Conservation (phyloP, 2,329 filamentous ascomycete species). For the Trichoderma sp. region DNA sequence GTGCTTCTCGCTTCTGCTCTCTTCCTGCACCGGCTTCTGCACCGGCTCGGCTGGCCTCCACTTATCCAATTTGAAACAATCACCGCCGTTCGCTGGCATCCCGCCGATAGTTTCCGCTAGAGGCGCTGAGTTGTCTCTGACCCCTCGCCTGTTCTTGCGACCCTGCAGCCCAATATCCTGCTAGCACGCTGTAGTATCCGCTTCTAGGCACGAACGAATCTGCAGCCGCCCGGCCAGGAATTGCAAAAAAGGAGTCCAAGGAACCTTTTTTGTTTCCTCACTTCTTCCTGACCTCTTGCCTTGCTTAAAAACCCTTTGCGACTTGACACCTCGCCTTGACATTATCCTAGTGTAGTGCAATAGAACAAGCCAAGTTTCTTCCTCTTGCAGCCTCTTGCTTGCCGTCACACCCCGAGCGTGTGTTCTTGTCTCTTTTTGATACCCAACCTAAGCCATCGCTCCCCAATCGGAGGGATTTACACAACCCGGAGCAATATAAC, state of each 20-base stretch:
- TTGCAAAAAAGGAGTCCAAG: background rate
- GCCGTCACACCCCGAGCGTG: background rate
- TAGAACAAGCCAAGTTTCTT: conserved; percentile 18
- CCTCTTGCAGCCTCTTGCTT: background rate
- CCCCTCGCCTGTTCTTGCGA: conserved; percentile 5
- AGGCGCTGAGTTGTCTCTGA: conserved; percentile 19
- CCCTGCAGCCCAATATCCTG: conserved; percentile 22
- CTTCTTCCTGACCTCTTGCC: background rate
- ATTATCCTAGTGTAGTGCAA: conserved; percentile 22
- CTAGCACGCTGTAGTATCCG: conserved; percentile 17
- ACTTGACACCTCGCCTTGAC: conserved; percentile 14
- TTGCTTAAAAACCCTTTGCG: background rate
- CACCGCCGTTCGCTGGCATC: conserved; percentile 11
- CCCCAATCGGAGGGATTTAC: conserved; percentile 7
- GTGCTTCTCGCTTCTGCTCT: conserved; percentile 12
- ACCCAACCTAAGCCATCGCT: conserved; percentile 13
- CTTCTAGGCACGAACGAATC: conserved; percentile 21
- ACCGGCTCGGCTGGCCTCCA: conserved; percentile 13
- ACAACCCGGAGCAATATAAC: conserved; percentile 2
- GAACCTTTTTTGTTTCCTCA: background rate
- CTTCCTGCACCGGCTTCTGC: background rate
- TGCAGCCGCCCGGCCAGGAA: conserved; percentile 2
- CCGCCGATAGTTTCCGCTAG: conserved; percentile 21
- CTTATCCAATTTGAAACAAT: conserved; percentile 5
- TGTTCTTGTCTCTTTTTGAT: conserved; percentile 15